Base-by-base conservation (phyloP, 805 yeast genomes). In the Alloascoidea africana region DNA sequence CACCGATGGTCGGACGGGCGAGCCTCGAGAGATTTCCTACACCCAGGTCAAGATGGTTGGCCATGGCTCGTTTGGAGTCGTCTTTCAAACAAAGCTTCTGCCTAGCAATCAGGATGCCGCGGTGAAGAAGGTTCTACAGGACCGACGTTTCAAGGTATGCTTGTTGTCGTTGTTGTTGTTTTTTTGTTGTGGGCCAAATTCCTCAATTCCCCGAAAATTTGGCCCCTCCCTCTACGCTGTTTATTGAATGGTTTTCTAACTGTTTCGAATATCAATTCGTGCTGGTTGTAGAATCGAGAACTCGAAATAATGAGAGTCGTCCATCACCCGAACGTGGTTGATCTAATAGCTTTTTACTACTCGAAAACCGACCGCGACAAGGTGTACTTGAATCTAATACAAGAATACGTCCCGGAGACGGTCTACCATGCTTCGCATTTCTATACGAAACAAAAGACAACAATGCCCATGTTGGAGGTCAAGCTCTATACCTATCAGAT, bases 21-120 rank as follows among this genome's bases (percentile, higher is more conserved):
- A 73, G 44, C 50, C 63, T 18, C 63, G 65, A 37, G 68, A 71
- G 37, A 70, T 89, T 39, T 73, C 76, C 36, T 85, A 83, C 60
- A 79, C 87, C 14, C 85, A 79, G 49, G 72, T 83, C 32, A 80
- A 83, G 46, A 86, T 87, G 68, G 91, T 89, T 33, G 98, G 98
- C n/a, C 93, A 84, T 58, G 98, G 98, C 6, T 87, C 97, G n/a
- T 91, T 91, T 62, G 98, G 98, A 2, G 87, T 86, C 23, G 98
- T 91, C n/a, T 86, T 85, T 54, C 91, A 84, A 47, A 85, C 95
- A 4, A 75, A 72, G 41, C 64, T 91, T 32, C 52, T 71, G 42
- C 86, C 89, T 14, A 67, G 80, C 16, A 75, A 80, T 42, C 82
- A 77, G 48, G 70, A 75, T 33, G 93, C 89, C 14, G 98, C 98